Conservation (phyloP, 2,329 filamentous ascomycete species). For the Colletotrichum tropicale region DNA sequence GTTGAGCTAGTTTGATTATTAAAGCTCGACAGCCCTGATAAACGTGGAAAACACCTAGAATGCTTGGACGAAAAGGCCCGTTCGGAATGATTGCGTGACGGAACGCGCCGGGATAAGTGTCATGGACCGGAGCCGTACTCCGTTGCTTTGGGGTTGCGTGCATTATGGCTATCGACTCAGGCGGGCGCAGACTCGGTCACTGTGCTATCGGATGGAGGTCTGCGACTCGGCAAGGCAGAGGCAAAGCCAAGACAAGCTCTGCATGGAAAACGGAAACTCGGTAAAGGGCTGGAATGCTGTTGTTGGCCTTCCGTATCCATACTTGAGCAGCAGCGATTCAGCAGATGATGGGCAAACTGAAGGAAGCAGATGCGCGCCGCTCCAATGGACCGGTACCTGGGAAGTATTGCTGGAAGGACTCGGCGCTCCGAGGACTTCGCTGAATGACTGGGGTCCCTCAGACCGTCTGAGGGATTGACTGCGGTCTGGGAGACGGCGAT, state of each 20-base stretch:
- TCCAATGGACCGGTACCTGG: conserved; percentile 17
- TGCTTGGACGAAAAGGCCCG: not conserved
- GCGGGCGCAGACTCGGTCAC: not conserved
- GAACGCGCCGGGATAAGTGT: not conserved
- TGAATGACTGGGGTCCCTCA: not conserved
- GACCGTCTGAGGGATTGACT: not conserved
- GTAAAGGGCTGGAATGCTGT: not conserved
- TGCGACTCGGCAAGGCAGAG: not conserved
- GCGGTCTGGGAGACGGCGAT: not conserved
- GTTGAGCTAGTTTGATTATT: not conserved
- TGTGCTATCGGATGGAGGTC: not conserved
- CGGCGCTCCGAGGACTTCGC: conserved; percentile 3
- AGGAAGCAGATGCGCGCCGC: not conserved
- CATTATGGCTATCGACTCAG: not conserved
- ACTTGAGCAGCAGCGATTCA: not conserved
- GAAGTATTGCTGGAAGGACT: not conserved
- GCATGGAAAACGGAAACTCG: not conserved
- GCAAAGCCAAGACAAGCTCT: not conserved
- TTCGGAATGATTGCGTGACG: not conserved
- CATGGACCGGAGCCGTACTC: not conserved
- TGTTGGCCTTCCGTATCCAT: not conserved
- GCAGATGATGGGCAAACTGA: not conserved
- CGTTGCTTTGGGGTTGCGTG: not conserved
- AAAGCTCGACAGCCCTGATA: not conserved
- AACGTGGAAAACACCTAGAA: not conserved